phyloP scores from a whole-genome alignment of 2,329 filamentous ascomycete species.

The Talaromyces sp. region DNA sequence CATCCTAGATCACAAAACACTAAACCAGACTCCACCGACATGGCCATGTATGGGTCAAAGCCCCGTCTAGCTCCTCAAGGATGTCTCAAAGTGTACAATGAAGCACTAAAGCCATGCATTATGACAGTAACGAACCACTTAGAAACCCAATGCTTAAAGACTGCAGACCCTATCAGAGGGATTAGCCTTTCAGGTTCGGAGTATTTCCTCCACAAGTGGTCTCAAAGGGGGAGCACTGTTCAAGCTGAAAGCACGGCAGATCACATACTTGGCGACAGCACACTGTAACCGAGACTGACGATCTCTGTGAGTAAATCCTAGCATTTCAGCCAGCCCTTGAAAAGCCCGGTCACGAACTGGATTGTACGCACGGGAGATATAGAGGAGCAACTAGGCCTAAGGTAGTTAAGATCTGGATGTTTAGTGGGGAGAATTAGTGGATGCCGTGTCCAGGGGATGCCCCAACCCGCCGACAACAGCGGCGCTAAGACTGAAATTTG shows the following conservation, averaged over 20 bases:
- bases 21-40: neutral
- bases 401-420: slow-evolving; percentile 1
- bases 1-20: neutral
- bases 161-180: neutral
- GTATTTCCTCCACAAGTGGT: neutral
- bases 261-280: neutral
- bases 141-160: neutral
- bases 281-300: neutral
- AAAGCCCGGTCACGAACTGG: neutral
- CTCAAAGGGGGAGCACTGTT: neutral
- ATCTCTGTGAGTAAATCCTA: neutral
- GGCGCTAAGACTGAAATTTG: neutral
- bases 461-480: neutral
- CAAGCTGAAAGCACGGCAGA: neutral
- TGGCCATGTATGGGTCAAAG: neutral
- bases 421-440: neutral
- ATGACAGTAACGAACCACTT: neutral
- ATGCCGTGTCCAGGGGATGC: neutral
- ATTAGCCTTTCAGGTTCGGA: neutral
- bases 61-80: neutral
- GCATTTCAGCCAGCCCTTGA: slow-evolving; percentile 12
- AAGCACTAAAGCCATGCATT: neutral
- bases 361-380: slow-evolving; percentile 3
- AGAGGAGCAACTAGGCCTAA: slow-evolving; percentile 4
- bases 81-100: neutral